Base-by-base conservation (phyloP, 2,329 filamentous ascomycete species). In the Microsporum ferrugineum region DNA sequence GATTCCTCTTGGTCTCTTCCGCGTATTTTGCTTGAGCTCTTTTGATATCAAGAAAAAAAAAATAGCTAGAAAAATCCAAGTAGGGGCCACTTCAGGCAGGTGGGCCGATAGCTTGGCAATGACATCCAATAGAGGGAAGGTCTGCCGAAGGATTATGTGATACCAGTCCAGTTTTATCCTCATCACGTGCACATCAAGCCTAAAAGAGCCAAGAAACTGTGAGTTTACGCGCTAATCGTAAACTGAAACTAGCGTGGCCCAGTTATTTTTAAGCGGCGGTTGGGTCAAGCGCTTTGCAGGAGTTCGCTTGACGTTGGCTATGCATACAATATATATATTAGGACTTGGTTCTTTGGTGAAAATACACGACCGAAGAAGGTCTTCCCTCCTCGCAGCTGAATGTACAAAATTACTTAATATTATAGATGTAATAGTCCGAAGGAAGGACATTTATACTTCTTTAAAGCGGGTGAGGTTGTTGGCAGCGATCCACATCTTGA, bases 401-500 rank as follows among this genome's bases (percentile, higher is more conserved):
- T 23, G 17, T 23, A 23, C 17, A 23, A 23, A 23, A 23, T 23
- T 23, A 23, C 34, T 10, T 36, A 10, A 36, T 36, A 36, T 36
- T 23, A 36, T 36, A 5, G 17, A 17, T 27, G 23, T 12, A 27
- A 29, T 3, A 36, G 34, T 23, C 17, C 34, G 34, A 10, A 5
- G 1, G 5, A 36, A 5, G 34, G n/a, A 14, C 6, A 14, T 47
- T 47, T 47, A 47, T 27, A 47, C 51, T 55, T 55, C 33, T 34
- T 31, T 31, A 7, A n/a, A 5, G 33, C 14, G 31, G 14, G 51
- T 38, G 27, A 31, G 45, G 10, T 51, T 29, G 17, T 23, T 14
- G 33, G 29, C 51, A 31, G 51, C 31, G 51, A 55, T 55, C 51
- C 51, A 55, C 51, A 47, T 31, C n/a, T 55, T 23, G 51, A 55